Evolutionary conservation across 139 green algal species (phyloP), one percentile per base, ranked within the genome.

Genomic region (Chlamydomonas asymmetrica): DNA sequence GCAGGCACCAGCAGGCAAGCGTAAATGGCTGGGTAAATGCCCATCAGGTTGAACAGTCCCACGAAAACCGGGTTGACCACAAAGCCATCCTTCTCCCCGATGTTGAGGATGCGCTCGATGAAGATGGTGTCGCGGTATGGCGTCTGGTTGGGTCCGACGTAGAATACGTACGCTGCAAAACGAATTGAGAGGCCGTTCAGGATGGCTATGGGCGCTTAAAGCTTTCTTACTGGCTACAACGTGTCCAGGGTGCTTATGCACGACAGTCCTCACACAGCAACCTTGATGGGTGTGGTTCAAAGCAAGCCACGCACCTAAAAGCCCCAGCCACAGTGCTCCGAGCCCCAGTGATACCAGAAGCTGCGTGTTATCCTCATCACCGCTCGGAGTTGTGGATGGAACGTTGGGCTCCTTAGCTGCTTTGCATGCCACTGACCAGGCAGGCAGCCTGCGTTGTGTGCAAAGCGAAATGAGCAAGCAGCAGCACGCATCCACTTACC

Each of bases 101-200:
- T 60, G 39, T 87, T 87, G 0, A 88, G 29, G 37, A 93, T 70
- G 61, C 91, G 91, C 74, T 91, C 73, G 10, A 95, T 74, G 39
- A 91, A 91, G 50, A 91, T 90, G 18, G 70, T 27, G 71, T 94
- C 90, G 3, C 89, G 80, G 40, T 82, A 82, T 1, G 92, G 92
- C 4, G 91, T 96, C 80, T 97, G 92, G 71, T 97, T 95, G 34
- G 92, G 92, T 2, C 84, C 80, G 23, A 93, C 27, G 13, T 90
- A 22, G 48, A 94, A 90, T 0, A 76, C 89, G 68, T 95, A 96
- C 27, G 40, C 86, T 89, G 81, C 73, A 79, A 10, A 16, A 18
- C 57, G 40, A 60, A 32, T 35, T 16, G 40, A 63, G 41, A 54
- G 50, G 10, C 40, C 49, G 41, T 60, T 50, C 20, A n/a, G 57